phyloP scores from a whole-genome alignment of 306 rosid genomes.

The Cucumis melo region DNA sequence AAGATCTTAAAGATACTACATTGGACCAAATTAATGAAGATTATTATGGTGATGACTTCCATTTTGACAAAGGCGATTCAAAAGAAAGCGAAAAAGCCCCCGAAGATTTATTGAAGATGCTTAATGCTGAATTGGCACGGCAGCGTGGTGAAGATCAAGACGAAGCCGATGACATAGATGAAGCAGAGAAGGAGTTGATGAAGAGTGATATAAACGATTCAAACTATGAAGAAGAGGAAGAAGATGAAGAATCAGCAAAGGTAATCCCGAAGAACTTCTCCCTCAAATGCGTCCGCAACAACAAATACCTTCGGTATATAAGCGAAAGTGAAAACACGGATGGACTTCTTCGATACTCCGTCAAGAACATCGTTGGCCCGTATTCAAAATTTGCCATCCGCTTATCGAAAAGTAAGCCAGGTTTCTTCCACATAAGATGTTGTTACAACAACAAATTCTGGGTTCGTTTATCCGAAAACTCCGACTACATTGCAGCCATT shows the following conservation, averaged over 20 bases:
- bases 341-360: not conserved
- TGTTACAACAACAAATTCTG: conserved; percentile 6
- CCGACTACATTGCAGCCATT: not conserved
- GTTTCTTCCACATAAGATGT: not conserved
- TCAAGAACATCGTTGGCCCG: not conserved
- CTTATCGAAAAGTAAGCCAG: not conserved
- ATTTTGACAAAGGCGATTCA: too few species aligned
- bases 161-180: not conserved
- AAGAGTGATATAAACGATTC: not conserved
- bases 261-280: conserved; percentile 1
- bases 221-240: not conserved
- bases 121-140: not conserved
- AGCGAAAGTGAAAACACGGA: not conserved
- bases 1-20: too few species aligned
- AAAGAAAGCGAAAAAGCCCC: not conserved
- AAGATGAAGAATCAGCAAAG: not conserved
- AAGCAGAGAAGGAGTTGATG: not conserved
- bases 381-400: conserved; percentile 8
- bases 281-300: not conserved
- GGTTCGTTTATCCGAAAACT: not conserved
- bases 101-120: not conserved
- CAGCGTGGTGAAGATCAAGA: too few species aligned
- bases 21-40: too few species aligned
- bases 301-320: conserved; percentile 8
- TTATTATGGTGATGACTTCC: too few species aligned